These are phyloP conservation scores for Globisporangium rhizosaccharum DNA, from an alignment of 352 stramenopile species.

Conservation along the genomic window DNA sequence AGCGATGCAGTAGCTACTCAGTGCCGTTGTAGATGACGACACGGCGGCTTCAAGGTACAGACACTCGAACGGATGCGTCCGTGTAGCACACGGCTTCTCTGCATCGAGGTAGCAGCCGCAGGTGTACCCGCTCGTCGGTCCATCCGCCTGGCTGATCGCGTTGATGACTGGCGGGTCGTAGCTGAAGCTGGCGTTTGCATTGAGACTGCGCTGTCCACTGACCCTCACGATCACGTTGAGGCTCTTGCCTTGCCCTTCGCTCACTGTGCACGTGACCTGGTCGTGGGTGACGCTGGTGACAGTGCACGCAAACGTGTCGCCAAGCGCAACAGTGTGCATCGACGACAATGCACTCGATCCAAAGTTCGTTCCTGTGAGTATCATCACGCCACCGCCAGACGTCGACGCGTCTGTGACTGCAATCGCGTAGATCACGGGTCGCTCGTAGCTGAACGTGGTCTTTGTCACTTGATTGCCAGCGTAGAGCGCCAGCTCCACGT, in stretches of 20 bases:
- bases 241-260: constrained; percentile 34
- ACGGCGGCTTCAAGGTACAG: constrained; percentile 19
- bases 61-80: constrained; percentile 36
- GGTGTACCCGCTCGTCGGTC: constrained; percentile 47
- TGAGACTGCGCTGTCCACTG: constrained; percentile 25
- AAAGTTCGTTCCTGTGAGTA: constrained; percentile 45
- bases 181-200: constrained; percentile 24
- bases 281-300: constrained; percentile 31
- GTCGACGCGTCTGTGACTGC: constrained; percentile 30
- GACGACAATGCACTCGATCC: constrained; percentile 32
- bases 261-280: constrained; percentile 27
- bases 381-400: constrained; percentile 37
- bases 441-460: constrained; percentile 45
- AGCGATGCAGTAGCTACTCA: constrained; percentile 31
- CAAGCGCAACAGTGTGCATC: constrained; percentile 25
- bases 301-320: constrained; percentile 24
- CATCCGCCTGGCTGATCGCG: constrained; percentile 29
- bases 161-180: constrained; percentile 39
- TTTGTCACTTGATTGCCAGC: constrained; percentile 36
- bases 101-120: constrained; percentile 35
- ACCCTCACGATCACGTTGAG: constrained; percentile 33
- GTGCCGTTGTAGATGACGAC: constrained; percentile 6
- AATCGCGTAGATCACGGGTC: constrained; percentile 34
- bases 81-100: constrained; percentile 31
- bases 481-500: constrained; percentile 27